Evolutionary conservation across 2,329 filamentous ascomycete species (phyloP).

Genomic region (Ascochyta rabiei): DNA sequence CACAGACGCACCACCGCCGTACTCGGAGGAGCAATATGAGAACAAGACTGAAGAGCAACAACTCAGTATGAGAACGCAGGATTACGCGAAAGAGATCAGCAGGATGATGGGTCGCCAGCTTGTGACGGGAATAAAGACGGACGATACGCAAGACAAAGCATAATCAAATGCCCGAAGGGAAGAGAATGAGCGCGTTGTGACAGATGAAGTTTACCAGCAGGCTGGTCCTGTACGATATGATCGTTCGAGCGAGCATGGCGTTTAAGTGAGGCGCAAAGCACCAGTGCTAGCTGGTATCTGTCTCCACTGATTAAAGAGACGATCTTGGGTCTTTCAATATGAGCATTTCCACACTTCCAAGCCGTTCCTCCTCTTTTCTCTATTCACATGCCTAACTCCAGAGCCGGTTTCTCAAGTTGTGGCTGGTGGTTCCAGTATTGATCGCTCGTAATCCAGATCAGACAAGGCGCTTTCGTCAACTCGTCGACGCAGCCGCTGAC

Average conservation of each 20-base stretch:
- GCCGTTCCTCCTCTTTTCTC: not conserved
- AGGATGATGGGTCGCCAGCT: slow-evolving; percentile 37
- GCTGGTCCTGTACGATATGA: slow-evolving; percentile 8
- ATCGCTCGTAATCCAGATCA: slow-evolving; percentile 13
- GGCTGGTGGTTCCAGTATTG: slow-evolving; percentile 3
- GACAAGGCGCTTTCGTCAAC: slow-evolving; percentile 9
- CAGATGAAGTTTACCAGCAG: not conserved
- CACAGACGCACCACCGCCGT: slow-evolving; percentile 30
- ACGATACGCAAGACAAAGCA: not conserved
- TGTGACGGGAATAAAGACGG: slow-evolving; percentile 25
- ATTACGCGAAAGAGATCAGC: slow-evolving; percentile 37
- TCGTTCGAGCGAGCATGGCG: slow-evolving; percentile 13
- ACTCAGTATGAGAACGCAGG: slow-evolving; percentile 27
- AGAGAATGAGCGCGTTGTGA: not conserved
- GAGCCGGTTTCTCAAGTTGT: not conserved
- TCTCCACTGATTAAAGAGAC: not conserved
- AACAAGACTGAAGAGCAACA: slow-evolving; percentile 32
- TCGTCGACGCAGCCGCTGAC: slow-evolving; percentile 13
- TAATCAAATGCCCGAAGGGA: not conserved
- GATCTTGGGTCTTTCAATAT: not conserved
- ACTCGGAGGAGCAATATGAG: slow-evolving; percentile 29
- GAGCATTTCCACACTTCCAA: not conserved
- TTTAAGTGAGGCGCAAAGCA: slow-evolving; percentile 5
- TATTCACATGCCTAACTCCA: not conserved
- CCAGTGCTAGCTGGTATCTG: slow-evolving; percentile 7